These are phyloP conservation scores for Tulasnella calospora DNA, from an alignment of 768 basidiomycete species.

Conservation along the genomic window DNA sequence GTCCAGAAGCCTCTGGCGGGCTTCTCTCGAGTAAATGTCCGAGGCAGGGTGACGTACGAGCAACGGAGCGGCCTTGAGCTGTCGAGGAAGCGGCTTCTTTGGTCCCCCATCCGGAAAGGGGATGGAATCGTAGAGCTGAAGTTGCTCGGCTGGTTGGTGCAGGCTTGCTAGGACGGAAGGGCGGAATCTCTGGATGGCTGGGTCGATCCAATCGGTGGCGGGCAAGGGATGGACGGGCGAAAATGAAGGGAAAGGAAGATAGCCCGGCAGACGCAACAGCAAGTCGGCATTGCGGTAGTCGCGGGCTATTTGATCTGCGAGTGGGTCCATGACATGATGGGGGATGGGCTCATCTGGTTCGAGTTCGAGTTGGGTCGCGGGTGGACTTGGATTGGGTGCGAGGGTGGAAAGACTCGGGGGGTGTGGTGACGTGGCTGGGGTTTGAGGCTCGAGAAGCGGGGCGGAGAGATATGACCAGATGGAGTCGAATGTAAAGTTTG, in stretches of 20 bases:
- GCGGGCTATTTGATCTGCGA: constrained; percentile 57
- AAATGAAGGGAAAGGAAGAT: constrained; percentile 75
- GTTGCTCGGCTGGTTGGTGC: constrained; percentile 34
- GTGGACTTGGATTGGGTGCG: constrained; percentile 2
- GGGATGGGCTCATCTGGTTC: constrained; percentile 55
- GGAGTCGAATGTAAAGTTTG: constrained; percentile 82
- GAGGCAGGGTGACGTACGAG: constrained; percentile 58
- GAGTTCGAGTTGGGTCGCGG: constrained; percentile 31
- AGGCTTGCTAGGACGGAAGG: constrained; percentile 46
- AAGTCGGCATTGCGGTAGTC: constrained; percentile 71
- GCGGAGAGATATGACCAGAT: constrained; percentile 74
- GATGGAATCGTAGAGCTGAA: constrained; percentile 43
- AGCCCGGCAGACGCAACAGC: constrained; percentile 63
- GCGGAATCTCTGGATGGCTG: constrained; percentile 44
- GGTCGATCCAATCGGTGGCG: constrained; percentile 59
- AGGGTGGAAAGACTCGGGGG: neutral
- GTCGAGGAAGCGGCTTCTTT: constrained; percentile 19
- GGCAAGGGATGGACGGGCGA: constrained; percentile 50
- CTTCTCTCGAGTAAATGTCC: constrained; percentile 49
- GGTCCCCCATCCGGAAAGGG: constrained; percentile 36
- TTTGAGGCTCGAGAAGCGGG: constrained; percentile 42
- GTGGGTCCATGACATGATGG: constrained; percentile 46
- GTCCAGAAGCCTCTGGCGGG: constrained; percentile 51
- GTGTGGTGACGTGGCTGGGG: neutral
- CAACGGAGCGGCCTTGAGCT: constrained; percentile 50